A percentile compares a stretch with the other conserved stretches of the same genome.
Evolutionary conservation across 2,329 filamentous ascomycete genomes (phyloP).

Genomic region (Ciborinia camelliae): DNA sequence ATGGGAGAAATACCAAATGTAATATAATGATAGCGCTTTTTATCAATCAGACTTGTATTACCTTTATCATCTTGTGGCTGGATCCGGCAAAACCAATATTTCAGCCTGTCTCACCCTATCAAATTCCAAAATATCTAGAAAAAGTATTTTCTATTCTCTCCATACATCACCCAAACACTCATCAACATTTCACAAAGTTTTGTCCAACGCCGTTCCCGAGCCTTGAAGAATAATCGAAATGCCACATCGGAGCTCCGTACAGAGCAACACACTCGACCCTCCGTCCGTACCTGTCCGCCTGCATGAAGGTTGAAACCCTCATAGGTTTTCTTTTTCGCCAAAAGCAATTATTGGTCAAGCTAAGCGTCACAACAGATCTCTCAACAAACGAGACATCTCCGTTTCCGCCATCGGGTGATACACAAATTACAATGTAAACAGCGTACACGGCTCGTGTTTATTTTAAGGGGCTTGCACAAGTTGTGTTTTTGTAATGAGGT

Average conservation of each 20-base stretch:
- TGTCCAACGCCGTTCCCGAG: neutral
- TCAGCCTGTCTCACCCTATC: constrained; percentile 3
- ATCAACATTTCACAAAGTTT: constrained; percentile 1
- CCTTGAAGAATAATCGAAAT: neutral
- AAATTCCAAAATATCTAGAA: neutral
- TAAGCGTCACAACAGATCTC: neutral
- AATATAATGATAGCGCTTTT: neutral
- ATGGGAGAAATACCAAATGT: neutral
- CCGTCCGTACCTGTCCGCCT: neutral
- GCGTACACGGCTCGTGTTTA: neutral
- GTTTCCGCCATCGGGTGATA: neutral
- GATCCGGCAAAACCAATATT: neutral
- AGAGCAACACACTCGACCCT: too few relatives aligned
- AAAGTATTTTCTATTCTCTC: neutral
- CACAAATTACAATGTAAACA: neutral
- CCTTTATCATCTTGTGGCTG: neutral
- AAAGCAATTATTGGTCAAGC: neutral
- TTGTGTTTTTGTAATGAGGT: neutral
- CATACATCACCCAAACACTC: neutral
- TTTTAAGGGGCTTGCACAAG: neutral
- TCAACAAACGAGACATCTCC: neutral
- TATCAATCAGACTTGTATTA: neutral
- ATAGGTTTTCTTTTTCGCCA: neutral
- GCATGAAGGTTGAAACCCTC: neutral
- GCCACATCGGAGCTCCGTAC: neutral